Evolutionary conservation across 495 filamentous ascomycete genomes (phyloP), one percentile per base, ranked within the genome.

Genomic region (Hypoxylon subgilvum): DNA sequence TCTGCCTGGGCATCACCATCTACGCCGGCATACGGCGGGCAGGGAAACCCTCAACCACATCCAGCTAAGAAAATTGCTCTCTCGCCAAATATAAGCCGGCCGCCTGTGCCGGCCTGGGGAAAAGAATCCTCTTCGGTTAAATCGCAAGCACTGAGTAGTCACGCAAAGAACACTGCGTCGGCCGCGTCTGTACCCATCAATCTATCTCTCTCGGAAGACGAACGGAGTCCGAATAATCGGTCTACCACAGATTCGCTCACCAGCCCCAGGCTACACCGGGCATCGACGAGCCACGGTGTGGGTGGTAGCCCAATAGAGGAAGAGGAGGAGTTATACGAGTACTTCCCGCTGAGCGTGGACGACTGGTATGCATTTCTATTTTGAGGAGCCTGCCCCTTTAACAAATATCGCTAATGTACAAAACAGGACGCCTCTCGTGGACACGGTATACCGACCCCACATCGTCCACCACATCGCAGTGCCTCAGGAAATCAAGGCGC

Each of bases 381-480:
- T 4, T 10, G 14, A n/a, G 10, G 9, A 22, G 13, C 32, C 16
- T 35, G n/a, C n/a, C 2, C 19, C 14, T 4, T 18, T 7, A 16
- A 44, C 9, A 1, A 22, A 3, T 0, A 2, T 10, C 5, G 5
- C 36, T 59, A 44, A 57, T 38, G 35, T 48, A 12, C 2, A 4
- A 35, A 47, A 58, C 16, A 80, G 77, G 76, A 90, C 91, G 78
- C 88, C 88, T 2, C 91, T 91, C 3, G 91, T 96, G 8, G 91
- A 96, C 70, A 91, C 91, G 6, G 86, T 96, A 31, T 96, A 96
- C 59, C 79, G 91, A n/a, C 91, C 91, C 6, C 91, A 96, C 70
- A 89, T 94, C 6, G 91, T 95, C 2, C 91, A 96, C 72, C 91
- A 96, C 67, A 92, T 87, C 27, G 86, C 87, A 35, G 77, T 91